phyloP scores from a whole-genome alignment of 208 protist genomes.

The Perkinsela sp. region DNA sequence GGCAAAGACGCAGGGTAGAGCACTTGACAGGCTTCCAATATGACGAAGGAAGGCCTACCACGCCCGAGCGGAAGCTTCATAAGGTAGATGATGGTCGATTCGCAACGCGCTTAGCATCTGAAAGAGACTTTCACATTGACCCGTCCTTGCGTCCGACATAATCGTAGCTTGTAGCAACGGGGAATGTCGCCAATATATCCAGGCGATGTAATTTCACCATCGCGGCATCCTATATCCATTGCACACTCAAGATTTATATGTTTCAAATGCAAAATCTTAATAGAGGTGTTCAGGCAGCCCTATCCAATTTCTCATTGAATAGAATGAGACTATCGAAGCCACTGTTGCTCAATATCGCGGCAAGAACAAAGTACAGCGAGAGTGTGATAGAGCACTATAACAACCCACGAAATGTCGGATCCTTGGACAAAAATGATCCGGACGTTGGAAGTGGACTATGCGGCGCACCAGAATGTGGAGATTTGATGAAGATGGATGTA shows the following conservation, averaged over 20 bases:
- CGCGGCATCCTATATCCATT: no score
- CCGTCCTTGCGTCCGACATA: no score
- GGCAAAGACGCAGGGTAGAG: not conserved
- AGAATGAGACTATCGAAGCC: no score
- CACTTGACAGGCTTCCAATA: not conserved
- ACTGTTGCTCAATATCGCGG: no score
- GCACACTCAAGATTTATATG: no score
- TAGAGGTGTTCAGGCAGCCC: no score
- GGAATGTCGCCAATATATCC: no score
- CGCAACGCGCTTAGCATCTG: not conserved
- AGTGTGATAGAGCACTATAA: conserved; percentile 95
- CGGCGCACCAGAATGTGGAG: conserved; percentile 90
- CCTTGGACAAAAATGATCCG: conserved; percentile 70
- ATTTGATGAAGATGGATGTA: conserved; percentile 94
- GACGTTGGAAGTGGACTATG: conserved; percentile 92
- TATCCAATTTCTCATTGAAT: no score
- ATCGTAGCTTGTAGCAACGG: no score
- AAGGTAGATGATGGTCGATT: not conserved
- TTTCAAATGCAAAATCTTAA: no score
- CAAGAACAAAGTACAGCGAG: conserved; percentile 69
- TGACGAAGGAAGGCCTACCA: not conserved
- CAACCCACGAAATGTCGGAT: conserved; percentile 89
- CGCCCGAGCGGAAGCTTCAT: not conserved
- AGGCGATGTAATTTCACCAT: no score
- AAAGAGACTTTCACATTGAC: not conserved